Percentiles rank a stretch among this genome's conserved stretches.
phyloP scores from a whole-genome alignment of 1,139 yeast species.

The Tardiomyces blankii region DNA sequence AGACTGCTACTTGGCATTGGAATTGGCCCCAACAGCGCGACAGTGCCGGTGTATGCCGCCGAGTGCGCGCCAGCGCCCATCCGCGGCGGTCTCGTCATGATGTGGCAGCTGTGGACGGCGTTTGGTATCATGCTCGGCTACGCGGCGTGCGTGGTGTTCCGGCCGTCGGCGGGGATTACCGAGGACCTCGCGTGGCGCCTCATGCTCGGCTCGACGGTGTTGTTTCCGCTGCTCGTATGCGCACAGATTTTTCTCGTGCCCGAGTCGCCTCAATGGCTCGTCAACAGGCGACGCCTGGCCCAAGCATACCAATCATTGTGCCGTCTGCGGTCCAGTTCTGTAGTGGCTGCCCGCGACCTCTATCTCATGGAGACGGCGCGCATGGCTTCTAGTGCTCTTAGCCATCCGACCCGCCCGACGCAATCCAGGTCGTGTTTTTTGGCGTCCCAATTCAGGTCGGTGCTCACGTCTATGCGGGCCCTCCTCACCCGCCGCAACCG shows the following conservation, averaged over 20 bases:
- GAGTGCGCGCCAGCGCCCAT: slow-evolving; percentile 70
- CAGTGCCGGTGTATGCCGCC: slow-evolving; percentile 73
- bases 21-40: slow-evolving; percentile 69
- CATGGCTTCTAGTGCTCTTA: slow-evolving; percentile 4
- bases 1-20: slow-evolving; percentile 67
- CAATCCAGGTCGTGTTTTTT: too few relatives aligned
- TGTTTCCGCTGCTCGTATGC: slow-evolving; percentile 7
- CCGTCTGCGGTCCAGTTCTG: slow-evolving; percentile 4
- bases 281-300: slow-evolving; percentile 39
- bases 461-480: too few relatives aligned
- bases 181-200: slow-evolving; percentile 65
- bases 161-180: slow-evolving; percentile 32
- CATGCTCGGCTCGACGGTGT: slow-evolving; percentile 51
- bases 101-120: slow-evolving; percentile 87
- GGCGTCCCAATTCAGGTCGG: too few relatives aligned
- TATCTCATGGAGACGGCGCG: slow-evolving; percentile 1
- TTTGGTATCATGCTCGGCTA: slow-evolving; percentile 79
- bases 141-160: slow-evolving; percentile 54
- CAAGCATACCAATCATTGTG: slow-evolving; percentile 33
- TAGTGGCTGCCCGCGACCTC: slow-evolving; percentile 18
- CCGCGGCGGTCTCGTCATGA: slow-evolving; percentile 74
- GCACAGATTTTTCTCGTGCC: slow-evolving; percentile 24
- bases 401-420: too few relatives aligned
- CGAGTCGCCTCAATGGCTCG: slow-evolving; percentile 69
- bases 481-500: slow-evolving; percentile 37